Conservation (phyloP, 768 basidiomycete species). For the Tylopilus subfusipes region DNA sequence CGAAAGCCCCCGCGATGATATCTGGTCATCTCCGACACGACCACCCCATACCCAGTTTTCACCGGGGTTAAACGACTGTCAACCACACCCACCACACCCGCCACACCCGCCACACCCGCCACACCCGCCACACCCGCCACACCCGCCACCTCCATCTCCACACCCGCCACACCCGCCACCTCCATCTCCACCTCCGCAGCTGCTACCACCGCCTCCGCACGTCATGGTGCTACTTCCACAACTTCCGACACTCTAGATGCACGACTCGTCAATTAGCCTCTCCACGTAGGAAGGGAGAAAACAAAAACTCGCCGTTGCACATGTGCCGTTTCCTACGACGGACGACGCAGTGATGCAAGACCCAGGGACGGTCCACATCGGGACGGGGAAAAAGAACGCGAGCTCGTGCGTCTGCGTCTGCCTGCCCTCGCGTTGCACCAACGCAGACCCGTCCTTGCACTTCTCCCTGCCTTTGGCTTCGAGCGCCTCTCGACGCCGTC, state of each 20-base stretch:
- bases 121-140: too few relatives aligned
- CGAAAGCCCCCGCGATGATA: too few relatives aligned
- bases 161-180: background rate
- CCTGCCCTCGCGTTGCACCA: background rate
- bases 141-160: too few relatives aligned
- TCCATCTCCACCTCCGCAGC: background rate
- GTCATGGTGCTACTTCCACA: background rate
- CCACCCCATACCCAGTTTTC: too few relatives aligned
- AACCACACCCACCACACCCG: too few relatives aligned
- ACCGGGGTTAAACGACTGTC: too few relatives aligned
- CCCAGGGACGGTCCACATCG: background rate
- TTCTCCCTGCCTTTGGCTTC: background rate
- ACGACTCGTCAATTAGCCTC: background rate
- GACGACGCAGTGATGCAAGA: background rate
- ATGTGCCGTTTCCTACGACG: background rate
- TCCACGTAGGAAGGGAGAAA: too few relatives aligned
- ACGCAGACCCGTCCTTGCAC: background rate
- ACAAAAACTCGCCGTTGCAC: constrained; percentile 6
- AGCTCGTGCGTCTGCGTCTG: background rate
- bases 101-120: too few relatives aligned
- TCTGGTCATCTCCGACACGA: too few relatives aligned
- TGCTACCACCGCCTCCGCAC: background rate
- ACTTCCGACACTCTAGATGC: constrained; percentile 4
- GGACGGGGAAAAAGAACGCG: constrained; percentile 13
- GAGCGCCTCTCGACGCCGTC: constrained; percentile 1